Base-by-base conservation (phyloP, 2,329 filamentous ascomycete genomes). In the Stagonosporopsis tanaceti region DNA sequence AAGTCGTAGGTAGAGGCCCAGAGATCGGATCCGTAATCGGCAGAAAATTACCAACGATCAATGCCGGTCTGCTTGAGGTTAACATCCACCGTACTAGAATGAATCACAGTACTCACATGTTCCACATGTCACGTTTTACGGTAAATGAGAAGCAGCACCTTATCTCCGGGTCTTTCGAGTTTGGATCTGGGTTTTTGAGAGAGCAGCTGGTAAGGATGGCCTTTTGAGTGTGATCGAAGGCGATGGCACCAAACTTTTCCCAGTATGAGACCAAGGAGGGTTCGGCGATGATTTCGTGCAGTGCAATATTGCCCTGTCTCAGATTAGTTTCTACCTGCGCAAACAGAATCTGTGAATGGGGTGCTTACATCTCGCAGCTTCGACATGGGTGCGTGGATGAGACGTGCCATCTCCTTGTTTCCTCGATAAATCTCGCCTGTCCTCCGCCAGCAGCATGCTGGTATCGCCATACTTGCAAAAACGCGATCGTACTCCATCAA, bases 171-270 rank as follows among this genome's bases (percentile, higher is more conserved):
- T 89, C 86, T 41, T 87, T 86, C 3, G 89, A 87, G 59, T 85
- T 85, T 47, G 71, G 67, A 53, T 78, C 74, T 0, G 73, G 93
- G 65, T 88, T 93, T 77, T 97, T 97, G 60, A 99, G 80, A 11
- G 91, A 90, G 74, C 95, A 99, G 64, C 91, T 94, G 22, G 95
- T 99, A 65, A 99, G 82, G 70, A 99, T 92, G 22, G 94, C 96
- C 75, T 99, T 97, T 74, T 98, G 95, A 9, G 87, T 89, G 55
- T 89, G 87, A 73, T 99, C 95, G 77, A 99, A 99, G 9, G 95
- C 96, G 68, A 99, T 98, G 5, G 93, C 94, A 47, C 94, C 93
- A 72, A 99, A 99, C 71, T 99, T 97, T 78, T 99, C 95, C 95
- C 95, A 99, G 72, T 99, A 99, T 68, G 92, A 91, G 52, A 98